Evolutionary conservation across 495 filamentous ascomycete species (phyloP).

Genomic region (Neurospora sp.): DNA sequence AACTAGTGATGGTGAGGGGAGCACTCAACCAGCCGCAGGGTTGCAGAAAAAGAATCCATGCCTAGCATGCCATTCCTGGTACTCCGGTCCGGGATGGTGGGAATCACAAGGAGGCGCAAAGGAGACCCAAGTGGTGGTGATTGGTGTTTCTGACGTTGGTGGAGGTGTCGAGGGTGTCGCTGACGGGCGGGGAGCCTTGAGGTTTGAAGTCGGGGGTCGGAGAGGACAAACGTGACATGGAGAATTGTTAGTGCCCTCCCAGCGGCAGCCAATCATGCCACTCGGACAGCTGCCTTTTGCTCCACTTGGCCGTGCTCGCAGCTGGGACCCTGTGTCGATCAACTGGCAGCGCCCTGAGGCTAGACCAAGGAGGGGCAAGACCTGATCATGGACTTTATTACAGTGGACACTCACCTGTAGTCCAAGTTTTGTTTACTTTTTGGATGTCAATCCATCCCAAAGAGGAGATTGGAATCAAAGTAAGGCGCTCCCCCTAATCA

Average conservation of each 20-base stretch:
- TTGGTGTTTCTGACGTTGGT: neutral
- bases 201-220: too few relatives aligned
- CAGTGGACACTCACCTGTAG: neutral
- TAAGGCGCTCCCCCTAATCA: neutral
- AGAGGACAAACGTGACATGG: neutral
- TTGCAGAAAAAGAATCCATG: neutral
- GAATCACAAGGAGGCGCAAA: neutral
- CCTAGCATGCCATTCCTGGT: neutral
- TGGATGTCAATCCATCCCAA: neutral
- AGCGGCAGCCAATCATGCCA: neutral
- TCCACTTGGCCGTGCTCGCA: neutral
- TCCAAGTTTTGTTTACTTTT: neutral
- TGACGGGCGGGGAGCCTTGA: neutral
- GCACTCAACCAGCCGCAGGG: neutral
- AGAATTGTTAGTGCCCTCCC: neutral
- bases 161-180: neutral
- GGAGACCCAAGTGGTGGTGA: neutral
- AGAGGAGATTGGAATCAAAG: neutral
- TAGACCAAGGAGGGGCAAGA: neutral
- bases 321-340: neutral
- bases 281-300: neutral
- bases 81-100: neutral
- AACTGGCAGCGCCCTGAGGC: neutral
- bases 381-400: neutral
- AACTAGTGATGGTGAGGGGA: neutral